Evolutionary conservation across 495 filamentous ascomycete species (phyloP), one percentile per base, ranked within the genome.

Genomic region (Talaromyces proteolyticus): DNA sequence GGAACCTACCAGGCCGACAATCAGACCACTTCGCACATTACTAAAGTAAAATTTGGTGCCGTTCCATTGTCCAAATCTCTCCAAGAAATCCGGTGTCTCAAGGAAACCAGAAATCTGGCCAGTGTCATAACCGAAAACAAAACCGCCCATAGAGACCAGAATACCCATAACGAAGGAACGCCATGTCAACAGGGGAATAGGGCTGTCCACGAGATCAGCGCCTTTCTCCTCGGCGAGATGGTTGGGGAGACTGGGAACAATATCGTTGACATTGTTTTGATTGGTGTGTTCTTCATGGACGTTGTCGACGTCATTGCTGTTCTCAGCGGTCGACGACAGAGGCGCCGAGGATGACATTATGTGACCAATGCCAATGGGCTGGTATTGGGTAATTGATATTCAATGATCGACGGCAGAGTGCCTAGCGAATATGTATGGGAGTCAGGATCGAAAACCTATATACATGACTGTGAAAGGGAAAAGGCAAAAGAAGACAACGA

Each of bases 131-230:
- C 71, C 71, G 50, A 75, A 75, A 14, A 89, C 76, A 41, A 89
- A 79, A 49, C 85, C 85, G 49, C 85, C 85, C 71, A 89, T 82
- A 3, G 85, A 80, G 21, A 80, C 76, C 44, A 80, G 70, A 6
- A 77, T 55, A 11, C 68, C 74, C 74, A 81, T 78, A 42, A 70
- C 47, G n/a, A 76, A 55, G 36, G 74, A 68, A 10, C 69, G 66
- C 20, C 66, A 36, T 5, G 75, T 80, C 14, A 80, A 44, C 12
- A 62, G 59, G 6, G 65, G 69, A 14, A 76, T 57, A 0, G 69
- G 66, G 3, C 67, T 67, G 47, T 76, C 65, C 21, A 73, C 57
- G 1, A 43, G 39, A 11, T 44, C 21, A 16, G 24, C 24, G 25
- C 49, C 49, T 24, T 51, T 51, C 19, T n/a, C n/a, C n/a, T 51